These are phyloP conservation scores for Colletotrichum spaethianum DNA, from an alignment of 2,329 filamentous ascomycete genomes.

Conservation along the genomic window DNA sequence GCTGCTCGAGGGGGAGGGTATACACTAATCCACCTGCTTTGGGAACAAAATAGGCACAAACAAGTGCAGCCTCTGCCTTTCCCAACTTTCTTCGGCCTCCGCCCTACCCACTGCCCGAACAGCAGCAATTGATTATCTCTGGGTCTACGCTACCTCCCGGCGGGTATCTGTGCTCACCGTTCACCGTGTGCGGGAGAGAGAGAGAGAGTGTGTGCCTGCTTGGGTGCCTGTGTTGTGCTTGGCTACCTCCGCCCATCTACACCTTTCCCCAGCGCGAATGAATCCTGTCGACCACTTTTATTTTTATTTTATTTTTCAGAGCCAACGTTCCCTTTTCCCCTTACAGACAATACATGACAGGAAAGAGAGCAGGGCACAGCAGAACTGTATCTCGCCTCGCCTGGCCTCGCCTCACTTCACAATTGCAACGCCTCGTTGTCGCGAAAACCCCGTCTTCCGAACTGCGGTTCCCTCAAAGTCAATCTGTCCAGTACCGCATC, in stretches of 20 bases:
- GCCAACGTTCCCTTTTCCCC: background rate
- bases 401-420: background rate
- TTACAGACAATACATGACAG: background rate
- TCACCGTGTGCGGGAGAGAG: background rate
- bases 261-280: background rate
- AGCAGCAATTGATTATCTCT: background rate
- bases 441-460: background rate
- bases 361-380: background rate
- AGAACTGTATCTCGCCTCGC: background rate
- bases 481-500: background rate
- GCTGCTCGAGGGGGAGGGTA: too few species aligned
- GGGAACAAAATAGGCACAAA: background rate
- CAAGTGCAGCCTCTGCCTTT: background rate
- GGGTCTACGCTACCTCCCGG: background rate
- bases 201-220: background rate
- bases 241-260: slow-evolving; percentile 7
- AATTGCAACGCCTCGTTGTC: background rate
- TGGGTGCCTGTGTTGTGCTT: background rate
- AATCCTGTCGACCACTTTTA: background rate
- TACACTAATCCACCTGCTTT: background rate
- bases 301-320: background rate
- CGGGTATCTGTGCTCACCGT: background rate
- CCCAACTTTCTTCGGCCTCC: background rate
- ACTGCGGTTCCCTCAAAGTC: background rate
- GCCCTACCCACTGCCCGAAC: background rate